These are phyloP conservation scores for Fusarium duplospermum DNA, from an alignment of 2,329 filamentous ascomycete genomes.

Conservation along the genomic window DNA sequence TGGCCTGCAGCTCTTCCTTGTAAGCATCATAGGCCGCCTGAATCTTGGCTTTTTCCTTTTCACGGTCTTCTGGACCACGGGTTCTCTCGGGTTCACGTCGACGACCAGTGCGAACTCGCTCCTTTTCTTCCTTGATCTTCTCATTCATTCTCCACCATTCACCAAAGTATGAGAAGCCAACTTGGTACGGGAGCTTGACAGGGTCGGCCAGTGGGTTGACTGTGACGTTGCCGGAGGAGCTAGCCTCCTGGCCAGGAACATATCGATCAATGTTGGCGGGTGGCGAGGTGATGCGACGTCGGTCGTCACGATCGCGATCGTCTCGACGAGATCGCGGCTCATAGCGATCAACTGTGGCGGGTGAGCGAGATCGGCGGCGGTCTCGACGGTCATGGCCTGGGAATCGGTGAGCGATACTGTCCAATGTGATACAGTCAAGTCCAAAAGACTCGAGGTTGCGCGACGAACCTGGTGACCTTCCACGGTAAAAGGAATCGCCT, in stretches of 20 bases:
- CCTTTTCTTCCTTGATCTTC: conserved; percentile 84
- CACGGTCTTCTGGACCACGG: conserved; percentile 78
- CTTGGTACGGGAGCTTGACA: conserved; percentile 79
- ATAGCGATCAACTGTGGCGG: conserved; percentile 78
- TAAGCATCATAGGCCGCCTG: conserved; percentile 76
- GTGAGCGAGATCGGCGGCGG: conserved; percentile 76
- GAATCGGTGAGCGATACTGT: conserved; percentile 3
- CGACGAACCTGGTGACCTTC: conserved; percentile 76
- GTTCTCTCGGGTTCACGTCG: conserved; percentile 72
- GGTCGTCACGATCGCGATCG: conserved; percentile 72
- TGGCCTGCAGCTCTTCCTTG: conserved; percentile 75
- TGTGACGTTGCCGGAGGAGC: conserved; percentile 53
- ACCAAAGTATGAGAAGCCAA: conserved; percentile 86
- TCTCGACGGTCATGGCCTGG: conserved; percentile 70
- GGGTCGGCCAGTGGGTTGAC: conserved; percentile 79
- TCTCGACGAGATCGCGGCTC: conserved; percentile 78
- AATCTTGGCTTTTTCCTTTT: conserved; percentile 82
- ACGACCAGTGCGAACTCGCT: conserved; percentile 76
- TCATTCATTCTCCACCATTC: conserved; percentile 90
- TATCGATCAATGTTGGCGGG: conserved; percentile 85
- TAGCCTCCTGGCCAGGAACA: conserved; percentile 77
- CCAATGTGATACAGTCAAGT: not conserved
- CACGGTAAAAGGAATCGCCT: conserved; percentile 72
- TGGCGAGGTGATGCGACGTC: conserved; percentile 70
- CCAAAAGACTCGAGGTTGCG: not conserved